A percentile compares a stretch with the other conserved stretches of the same genome.
phyloP scores from a whole-genome alignment of 163 green algal species.

The Chlamydomonas reinhardtii region DNA sequence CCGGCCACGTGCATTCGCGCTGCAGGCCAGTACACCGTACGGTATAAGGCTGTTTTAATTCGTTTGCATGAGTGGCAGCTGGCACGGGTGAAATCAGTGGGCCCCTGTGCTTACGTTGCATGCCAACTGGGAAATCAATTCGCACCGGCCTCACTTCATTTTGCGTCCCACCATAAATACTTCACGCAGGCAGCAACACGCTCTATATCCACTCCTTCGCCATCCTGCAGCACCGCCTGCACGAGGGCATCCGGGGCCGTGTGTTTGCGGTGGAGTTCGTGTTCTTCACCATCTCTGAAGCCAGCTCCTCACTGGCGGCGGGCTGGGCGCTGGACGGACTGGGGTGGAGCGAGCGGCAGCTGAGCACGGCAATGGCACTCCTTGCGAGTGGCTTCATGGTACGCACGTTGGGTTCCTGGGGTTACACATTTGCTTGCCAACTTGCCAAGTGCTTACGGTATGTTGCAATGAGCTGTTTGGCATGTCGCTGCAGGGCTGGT shows the following conservation, averaged over 20 bases:
- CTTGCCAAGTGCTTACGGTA: too few species aligned
- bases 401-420: too few species aligned
- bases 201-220: not conserved
- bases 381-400: not conserved
- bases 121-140: too few species aligned
- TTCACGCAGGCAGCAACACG: too few species aligned
- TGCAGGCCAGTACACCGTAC: not conserved
- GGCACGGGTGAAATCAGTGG: too few species aligned
- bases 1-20: not conserved
- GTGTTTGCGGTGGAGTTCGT: constrained; percentile 26
- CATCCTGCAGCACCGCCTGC: constrained; percentile 34
- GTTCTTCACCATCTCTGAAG: constrained; percentile 23
- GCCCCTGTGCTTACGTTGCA: too few species aligned
- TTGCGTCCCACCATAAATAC: too few species aligned
- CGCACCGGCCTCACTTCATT: too few species aligned
- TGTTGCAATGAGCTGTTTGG: too few species aligned
- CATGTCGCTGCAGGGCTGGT: not conserved
- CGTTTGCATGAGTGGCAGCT: too few species aligned
- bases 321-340: constrained; percentile 5
- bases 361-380: constrained; percentile 84
- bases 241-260: constrained; percentile 4
- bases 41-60: too few species aligned
- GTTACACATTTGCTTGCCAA: too few species aligned
- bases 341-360: constrained; percentile 78
- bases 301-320: not conserved